Conservation (phyloP, 2,329 filamentous ascomycete species). For the Aspergillus awamori region DNA sequence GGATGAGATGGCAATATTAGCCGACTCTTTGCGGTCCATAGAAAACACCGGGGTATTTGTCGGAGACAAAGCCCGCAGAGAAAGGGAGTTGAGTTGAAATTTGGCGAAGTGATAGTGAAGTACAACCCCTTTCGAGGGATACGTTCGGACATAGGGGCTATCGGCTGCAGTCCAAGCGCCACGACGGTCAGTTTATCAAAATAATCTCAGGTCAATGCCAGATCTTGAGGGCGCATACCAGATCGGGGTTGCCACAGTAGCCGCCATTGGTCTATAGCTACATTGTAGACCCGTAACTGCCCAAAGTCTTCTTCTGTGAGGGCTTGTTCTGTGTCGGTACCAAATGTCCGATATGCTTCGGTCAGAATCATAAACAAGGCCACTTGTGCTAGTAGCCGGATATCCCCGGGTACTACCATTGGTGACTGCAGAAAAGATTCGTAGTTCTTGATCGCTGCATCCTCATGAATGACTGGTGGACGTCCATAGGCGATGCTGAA, state of each 20-base stretch:
- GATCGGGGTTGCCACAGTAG: slow-evolving; percentile 52
- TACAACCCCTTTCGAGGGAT: slow-evolving; percentile 54
- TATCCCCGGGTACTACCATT: slow-evolving; percentile 57
- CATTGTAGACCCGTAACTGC: slow-evolving; percentile 51
- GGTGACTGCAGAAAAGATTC: slow-evolving; percentile 59
- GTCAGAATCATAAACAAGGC: slow-evolving; percentile 61
- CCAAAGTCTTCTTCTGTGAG: slow-evolving; percentile 56
- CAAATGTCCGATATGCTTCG: slow-evolving; percentile 60
- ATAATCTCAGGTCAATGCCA: not conserved
- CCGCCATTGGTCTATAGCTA: slow-evolving; percentile 58
- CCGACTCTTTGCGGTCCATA: slow-evolving; percentile 49
- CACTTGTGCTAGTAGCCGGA: slow-evolving; percentile 61
- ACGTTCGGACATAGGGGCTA: slow-evolving; percentile 52
- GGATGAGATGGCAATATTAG: slow-evolving; percentile 52
- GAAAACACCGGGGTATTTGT: slow-evolving; percentile 47
- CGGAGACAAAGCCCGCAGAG: slow-evolving; percentile 46
- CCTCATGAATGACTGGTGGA: slow-evolving; percentile 61
- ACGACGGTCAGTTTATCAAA: slow-evolving; percentile 7
- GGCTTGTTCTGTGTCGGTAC: slow-evolving; percentile 56
- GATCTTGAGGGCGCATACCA: slow-evolving; percentile 30
- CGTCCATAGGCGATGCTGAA: slow-evolving; percentile 65
- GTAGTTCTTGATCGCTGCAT: slow-evolving; percentile 60
- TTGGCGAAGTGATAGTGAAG: slow-evolving; percentile 59
- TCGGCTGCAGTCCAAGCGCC: slow-evolving; percentile 30
- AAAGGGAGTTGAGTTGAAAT: slow-evolving; percentile 54